phyloP scores from a whole-genome alignment of 257 asterid genomes.

The Solanum chiquidenum region DNA sequence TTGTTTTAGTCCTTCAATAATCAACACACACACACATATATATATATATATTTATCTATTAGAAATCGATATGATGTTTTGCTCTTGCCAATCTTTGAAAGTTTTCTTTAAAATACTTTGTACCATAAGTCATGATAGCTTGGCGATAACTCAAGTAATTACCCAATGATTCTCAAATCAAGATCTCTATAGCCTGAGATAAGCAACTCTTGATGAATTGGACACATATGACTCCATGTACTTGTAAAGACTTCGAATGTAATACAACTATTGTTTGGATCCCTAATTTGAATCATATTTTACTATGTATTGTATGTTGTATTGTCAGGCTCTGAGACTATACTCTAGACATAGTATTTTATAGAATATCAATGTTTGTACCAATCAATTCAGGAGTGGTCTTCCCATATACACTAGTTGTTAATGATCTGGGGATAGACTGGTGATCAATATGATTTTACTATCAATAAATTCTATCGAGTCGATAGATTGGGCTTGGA shows the following conservation, averaged over 20 bases:
- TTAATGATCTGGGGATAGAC: too few relatives aligned
- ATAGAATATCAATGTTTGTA: too few relatives aligned
- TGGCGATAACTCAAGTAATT: constrained; percentile 4
- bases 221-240: constrained; percentile 17
- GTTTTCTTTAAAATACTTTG: constrained; percentile 8
- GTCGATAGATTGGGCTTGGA: too few relatives aligned
- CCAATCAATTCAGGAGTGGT: too few relatives aligned
- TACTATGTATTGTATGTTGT: constrained; percentile 3
- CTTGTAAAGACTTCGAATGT: constrained; percentile 1
- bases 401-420: too few relatives aligned
- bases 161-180: constrained; percentile 3
- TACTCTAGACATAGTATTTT: too few relatives aligned
- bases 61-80: not conserved
- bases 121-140: constrained; percentile 8
- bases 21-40: too few relatives aligned
- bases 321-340: too few relatives aligned
- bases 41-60: too few relatives aligned
- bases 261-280: not conserved
- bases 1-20: too few relatives aligned
- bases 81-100: constrained; percentile 9
- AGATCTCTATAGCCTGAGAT: constrained; percentile 20
- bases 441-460: too few relatives aligned
- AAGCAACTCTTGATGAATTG: constrained; percentile 6
- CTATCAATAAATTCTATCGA: too few relatives aligned
- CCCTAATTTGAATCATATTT: constrained; percentile 9